Percentiles rank a stretch among this genome's conserved stretches.
Evolutionary conservation across 139 green algal species (phyloP).

Genomic region (Ettlia oleoabundans): DNA sequence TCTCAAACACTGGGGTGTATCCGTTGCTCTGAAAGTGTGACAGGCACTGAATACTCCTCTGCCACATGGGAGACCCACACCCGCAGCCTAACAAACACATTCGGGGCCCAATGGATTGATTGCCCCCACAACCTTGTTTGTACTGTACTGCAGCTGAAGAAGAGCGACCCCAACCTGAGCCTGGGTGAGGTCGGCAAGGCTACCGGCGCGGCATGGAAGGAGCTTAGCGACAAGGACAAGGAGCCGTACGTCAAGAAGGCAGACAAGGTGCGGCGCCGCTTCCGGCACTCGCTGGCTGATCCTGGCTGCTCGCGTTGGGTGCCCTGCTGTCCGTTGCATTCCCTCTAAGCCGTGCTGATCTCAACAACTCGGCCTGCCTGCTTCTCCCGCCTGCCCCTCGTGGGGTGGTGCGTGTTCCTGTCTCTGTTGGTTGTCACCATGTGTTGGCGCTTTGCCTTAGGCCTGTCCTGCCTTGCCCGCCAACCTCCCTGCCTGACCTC

Average conservation of each 20-base stretch:
- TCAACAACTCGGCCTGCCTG: neutral
- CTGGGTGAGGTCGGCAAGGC: slow-evolving; percentile 46
- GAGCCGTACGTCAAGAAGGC: slow-evolving; percentile 43
- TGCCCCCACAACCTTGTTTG: no score
- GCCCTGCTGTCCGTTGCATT: neutral
- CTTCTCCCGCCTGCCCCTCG: neutral
- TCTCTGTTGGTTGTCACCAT: no score
- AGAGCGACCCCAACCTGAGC: slow-evolving; percentile 2
- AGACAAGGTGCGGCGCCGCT: slow-evolving; percentile 25
- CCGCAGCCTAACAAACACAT: no score
- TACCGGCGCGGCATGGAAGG: slow-evolving; percentile 40
- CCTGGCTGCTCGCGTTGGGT: neutral
- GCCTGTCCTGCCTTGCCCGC: neutral
- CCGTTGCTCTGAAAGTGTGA: no score
- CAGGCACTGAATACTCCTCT: no score
- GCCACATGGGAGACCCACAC: no score
- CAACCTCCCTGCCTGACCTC: neutral
- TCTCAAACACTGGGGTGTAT: no score
- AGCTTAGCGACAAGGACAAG: slow-evolving; percentile 41
- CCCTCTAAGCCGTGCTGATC: no score
- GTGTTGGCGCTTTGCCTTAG: no score
- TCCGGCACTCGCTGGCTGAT: neutral
- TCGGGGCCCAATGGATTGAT: no score
- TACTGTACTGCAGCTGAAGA: no score
- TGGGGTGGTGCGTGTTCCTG: no score